Base-by-base conservation (phyloP, 1,284 basidiomycete genomes). In the Trichosporon ovoides region DNA sequence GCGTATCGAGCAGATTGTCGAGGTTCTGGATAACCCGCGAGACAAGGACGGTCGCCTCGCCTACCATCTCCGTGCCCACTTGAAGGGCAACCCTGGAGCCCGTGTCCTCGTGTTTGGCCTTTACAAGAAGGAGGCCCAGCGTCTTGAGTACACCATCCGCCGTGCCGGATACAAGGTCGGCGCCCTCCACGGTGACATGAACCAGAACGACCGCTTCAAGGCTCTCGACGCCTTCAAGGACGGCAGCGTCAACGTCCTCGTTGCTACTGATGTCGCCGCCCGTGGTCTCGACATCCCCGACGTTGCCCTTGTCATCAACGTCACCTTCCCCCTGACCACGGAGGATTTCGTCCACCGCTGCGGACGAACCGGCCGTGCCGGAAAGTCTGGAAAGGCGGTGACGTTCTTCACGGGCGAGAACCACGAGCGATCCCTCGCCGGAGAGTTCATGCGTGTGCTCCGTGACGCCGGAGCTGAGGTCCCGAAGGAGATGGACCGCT, bases 241-340 rank as follows among this genome's bases (percentile, higher is more conserved):
- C 24, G 95, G 92, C 5, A 82, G 81, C 57, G 89, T 87, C 2
- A 86, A 87, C 43, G 76, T 98, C 16, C 82, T 98, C 59, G 95
- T 99, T 28, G 96, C 96, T 4, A 98, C 95, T 9, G 95, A 99
- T 74, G 95, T 99, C 3, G 96, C 96, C 1, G 94, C 95, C 22
- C 84, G 95, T 62, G 96, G 95, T 18, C 80, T 98, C 62, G 95
- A 99, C 80, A 98, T 99, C 68, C 94, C 96, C 3, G 89, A 96
- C 72, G 96, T 98, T 36, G 89, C 87, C 50, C 84, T 87, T 33
- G 91, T 94, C 36, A 84, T 93, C 72, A 96, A 96, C 79, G 96
- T 98, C 71, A 97, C 92, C 10, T 99, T 98, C 82, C 96, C 96
- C 16, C 80, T 98, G 66, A 97, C 91, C 0, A 87, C 95, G 51